Conservation (phyloP, 2,329 filamentous ascomycete species). For the Decorospora gaudefroyi region DNA sequence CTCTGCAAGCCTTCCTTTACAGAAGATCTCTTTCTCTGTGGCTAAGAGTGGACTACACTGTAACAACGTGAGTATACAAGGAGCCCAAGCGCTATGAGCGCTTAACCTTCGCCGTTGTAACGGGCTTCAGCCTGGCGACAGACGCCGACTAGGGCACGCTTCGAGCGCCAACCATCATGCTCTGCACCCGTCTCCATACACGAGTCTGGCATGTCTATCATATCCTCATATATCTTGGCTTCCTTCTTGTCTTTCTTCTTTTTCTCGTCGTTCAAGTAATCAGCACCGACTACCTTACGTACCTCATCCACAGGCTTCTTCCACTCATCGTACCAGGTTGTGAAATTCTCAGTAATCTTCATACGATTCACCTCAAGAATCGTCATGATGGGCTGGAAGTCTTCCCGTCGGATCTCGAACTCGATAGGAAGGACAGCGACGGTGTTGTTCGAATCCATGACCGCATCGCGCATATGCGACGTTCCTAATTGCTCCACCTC, state of each 20-base stretch:
- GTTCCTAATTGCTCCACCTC: constrained; percentile 17
- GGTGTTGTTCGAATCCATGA: constrained; percentile 9
- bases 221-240: constrained; percentile 16
- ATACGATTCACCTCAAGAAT: constrained; percentile 15
- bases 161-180: constrained; percentile 21
- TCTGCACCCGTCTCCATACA: constrained; percentile 19
- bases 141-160: constrained; percentile 12
- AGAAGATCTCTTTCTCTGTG: neutral
- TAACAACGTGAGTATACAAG: neutral
- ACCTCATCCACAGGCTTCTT: constrained; percentile 10
- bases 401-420: constrained; percentile 13
- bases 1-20: neutral
- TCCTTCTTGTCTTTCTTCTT: constrained; percentile 8
- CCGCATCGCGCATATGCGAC: constrained; percentile 20
- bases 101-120: neutral
- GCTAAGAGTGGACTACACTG: neutral
- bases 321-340: constrained; percentile 21
- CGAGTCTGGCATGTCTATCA: constrained; percentile 8
- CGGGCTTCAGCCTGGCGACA: constrained; percentile 11
- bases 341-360: constrained; percentile 6
- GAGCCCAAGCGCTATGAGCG: neutral
- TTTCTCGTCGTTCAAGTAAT: constrained; percentile 7
- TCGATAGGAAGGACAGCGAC: constrained; percentile 19
- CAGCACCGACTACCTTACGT: constrained; percentile 5
- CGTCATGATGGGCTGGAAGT: constrained; percentile 10